A percentile compares a stretch with the other conserved stretches of the same genome.
phyloP scores from a whole-genome alignment of 2,329 filamentous ascomycete species.

The Thelonectria rubi region DNA sequence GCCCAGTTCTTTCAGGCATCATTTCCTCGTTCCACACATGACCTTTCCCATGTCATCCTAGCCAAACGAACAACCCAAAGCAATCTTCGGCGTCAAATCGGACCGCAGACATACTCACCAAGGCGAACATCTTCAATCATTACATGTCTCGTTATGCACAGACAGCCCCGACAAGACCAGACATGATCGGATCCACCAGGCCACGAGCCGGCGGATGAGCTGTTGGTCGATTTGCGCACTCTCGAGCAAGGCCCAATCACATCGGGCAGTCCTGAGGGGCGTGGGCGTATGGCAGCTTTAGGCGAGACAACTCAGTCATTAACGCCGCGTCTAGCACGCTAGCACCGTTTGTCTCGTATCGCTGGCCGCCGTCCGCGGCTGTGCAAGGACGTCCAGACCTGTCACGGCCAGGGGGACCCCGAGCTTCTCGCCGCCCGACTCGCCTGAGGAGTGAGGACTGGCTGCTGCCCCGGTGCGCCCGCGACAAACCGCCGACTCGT shows the following conservation, averaged over 20 bases:
- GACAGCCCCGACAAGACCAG: conserved; percentile 18
- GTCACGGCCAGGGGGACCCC: conserved; percentile 12
- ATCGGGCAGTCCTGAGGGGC: conserved; percentile 17
- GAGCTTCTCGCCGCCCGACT: conserved; percentile 25
- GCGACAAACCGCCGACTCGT: conserved; percentile 27
- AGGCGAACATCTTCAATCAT: background rate
- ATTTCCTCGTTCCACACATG: background rate
- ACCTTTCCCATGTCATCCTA: background rate
- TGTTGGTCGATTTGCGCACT: conserved; percentile 35
- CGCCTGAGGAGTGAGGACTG: conserved; percentile 25
- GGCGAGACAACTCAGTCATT: conserved; percentile 40
- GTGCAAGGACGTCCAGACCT: conserved; percentile 32
- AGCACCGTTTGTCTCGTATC: conserved; percentile 42
- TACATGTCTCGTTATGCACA: background rate
- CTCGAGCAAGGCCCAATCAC: conserved; percentile 38
- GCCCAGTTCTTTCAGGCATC: background rate
- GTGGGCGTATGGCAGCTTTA: conserved; percentile 33
- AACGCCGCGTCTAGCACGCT: conserved; percentile 48
- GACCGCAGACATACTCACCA: background rate
- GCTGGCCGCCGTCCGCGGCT: conserved; percentile 44
- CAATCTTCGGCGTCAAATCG: background rate
- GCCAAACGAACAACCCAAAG: background rate
- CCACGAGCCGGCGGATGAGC: conserved; percentile 38
- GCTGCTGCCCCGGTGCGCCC: conserved; percentile 26
- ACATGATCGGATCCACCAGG: conserved; percentile 22